phyloP scores from a whole-genome alignment of 192 early-diverging fungal species.

The Podila horticola region DNA sequence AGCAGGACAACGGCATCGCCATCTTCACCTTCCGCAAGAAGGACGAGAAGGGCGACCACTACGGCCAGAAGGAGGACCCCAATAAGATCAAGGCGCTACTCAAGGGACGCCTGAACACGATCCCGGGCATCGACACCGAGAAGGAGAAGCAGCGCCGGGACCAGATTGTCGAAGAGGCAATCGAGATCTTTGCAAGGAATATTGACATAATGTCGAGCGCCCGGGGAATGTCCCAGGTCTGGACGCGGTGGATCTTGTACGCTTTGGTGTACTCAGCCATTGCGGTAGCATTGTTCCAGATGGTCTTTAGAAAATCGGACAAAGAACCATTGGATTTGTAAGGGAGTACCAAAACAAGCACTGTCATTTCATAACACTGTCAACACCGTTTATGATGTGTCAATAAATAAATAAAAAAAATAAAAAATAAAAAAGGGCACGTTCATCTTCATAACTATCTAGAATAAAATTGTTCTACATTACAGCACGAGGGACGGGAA shows the following conservation, averaged over 20 bases:
- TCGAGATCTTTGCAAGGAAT: constrained; percentile 42
- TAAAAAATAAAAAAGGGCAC: too few species aligned
- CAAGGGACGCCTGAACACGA: constrained; percentile 23
- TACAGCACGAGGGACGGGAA: constrained; percentile 44
- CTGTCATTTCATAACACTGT: too few species aligned
- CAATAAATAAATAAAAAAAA: too few species aligned
- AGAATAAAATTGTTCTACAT: constrained; percentile 3
- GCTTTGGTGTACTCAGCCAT: constrained; percentile 15
- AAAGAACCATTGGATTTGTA: not conserved
- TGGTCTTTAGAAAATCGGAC: constrained; percentile 1
- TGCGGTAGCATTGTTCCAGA: constrained; percentile 14
- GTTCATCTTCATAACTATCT: too few species aligned
- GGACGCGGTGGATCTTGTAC: constrained; percentile 26
- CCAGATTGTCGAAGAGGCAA: constrained; percentile 28
- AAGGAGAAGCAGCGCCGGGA: not conserved
- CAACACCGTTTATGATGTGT: too few species aligned
- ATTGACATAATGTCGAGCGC: constrained; percentile 30
- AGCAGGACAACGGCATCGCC: constrained; percentile 33
- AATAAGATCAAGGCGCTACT: constrained; percentile 23
- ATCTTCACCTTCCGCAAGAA: constrained; percentile 36
- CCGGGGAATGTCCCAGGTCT: constrained; percentile 20
- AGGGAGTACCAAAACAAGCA: not conserved
- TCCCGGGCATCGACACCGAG: constrained; percentile 17
- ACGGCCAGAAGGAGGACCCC: constrained; percentile 21
- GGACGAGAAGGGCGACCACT: not conserved